These are phyloP conservation scores for Elsinoe australis DNA, from an alignment of 2,329 filamentous ascomycete genomes.

Conservation along the genomic window DNA sequence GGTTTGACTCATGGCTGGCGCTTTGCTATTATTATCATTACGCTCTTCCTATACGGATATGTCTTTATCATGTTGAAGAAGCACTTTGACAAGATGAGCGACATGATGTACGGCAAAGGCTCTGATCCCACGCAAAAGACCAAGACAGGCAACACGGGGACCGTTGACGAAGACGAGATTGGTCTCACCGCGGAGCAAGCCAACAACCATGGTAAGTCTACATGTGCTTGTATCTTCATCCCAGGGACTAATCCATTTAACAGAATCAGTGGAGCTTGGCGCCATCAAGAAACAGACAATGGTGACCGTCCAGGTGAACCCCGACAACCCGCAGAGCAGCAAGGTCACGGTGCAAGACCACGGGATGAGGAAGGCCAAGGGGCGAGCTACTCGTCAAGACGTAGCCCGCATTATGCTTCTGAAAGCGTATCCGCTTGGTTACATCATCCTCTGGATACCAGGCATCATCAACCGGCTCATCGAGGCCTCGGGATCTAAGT, in stretches of 20 bases:
- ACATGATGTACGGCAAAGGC: neutral
- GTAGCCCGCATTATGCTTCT: constrained; percentile 28
- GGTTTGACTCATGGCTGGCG: constrained; percentile 42
- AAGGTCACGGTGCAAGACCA: neutral
- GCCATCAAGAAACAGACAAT: constrained; percentile 1
- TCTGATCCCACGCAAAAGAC: neutral
- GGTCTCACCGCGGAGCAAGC: neutral
- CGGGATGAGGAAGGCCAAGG: neutral
- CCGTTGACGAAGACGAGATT: constrained; percentile 7
- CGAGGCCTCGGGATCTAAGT: constrained; percentile 1
- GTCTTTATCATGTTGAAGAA: constrained; percentile 34
- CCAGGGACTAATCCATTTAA: too few species aligned
- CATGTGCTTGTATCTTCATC: too few species aligned
- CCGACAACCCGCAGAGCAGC: constrained; percentile 16
- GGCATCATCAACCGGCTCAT: constrained; percentile 23
- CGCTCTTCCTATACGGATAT: constrained; percentile 38
- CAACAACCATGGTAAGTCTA: neutral
- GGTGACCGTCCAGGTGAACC: neutral
- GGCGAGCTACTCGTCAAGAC: constrained; percentile 20
- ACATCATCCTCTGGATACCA: constrained; percentile 31
- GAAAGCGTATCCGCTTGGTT: constrained; percentile 31
- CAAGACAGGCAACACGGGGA: neutral
- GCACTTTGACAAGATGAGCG: constrained; percentile 19
- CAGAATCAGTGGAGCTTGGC: neutral
- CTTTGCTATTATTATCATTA: constrained; percentile 37